Base-by-base conservation (phyloP, 805 yeast species). In the Hyphopichia homilentoma region DNA sequence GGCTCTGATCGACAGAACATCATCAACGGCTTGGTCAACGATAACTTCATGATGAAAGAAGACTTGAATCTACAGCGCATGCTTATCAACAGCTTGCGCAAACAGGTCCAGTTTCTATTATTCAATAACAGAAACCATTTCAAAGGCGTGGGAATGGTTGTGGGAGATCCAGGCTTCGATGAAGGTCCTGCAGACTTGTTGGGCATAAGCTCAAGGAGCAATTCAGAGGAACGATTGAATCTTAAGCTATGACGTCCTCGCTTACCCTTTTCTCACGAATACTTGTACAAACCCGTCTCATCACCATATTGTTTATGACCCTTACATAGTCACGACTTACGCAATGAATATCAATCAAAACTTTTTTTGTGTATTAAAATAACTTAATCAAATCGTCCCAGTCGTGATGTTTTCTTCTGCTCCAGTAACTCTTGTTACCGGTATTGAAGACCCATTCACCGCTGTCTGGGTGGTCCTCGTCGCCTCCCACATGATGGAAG, bases 371-470 rank as follows among this genome's bases (percentile, higher is more conserved):
- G n/a, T n/a, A n/a, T n/a, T n/a, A n/a, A n/a, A n/a, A n/a, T n/a
- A n/a, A 24, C 7, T 7, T 24, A 7, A 24, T n/a, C 9, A 78
- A 50, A 16, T 64, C 80, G 12, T 58, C 54, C 93, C 93, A 84
- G 43, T 81, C 75, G 4, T 65, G 64, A 6, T 57, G 59, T 45
- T 69, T 73, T 48, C 97, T 77, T 47, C 85, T 74, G 40, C 74
- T 77, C 97, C 97, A 88, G 53, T 88, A 88, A 47, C 81, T 68
- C 27, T 65, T 59, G 1, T 65, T 66, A 1, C 95, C 95, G 17
- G 52, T 62, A 24, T 70, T 71, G 33, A 68, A 65, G 14, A 63
- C 66, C 79, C 84, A 85, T 30, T 68, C 68, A 5, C 70, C 65
- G 4, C 61, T 37, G 33, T 70, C 75, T 2, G 61, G 55, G 2